Evolutionary conservation across 169 alveolate genomes (phyloP).

Genomic region (Plasmodium vinckei): DNA sequence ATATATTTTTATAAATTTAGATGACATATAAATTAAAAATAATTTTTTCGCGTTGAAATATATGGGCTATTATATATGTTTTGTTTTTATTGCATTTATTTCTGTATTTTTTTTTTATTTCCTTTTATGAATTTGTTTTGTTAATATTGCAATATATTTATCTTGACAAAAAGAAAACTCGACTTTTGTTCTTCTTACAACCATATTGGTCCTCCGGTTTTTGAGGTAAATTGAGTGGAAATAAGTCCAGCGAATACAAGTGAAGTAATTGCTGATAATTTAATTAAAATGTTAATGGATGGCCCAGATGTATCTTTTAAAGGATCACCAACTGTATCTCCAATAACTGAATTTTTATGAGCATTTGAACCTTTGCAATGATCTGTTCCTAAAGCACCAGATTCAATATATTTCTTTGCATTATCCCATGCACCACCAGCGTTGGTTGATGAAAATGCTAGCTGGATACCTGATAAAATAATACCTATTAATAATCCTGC

Average conservation of each 20-base stretch:
- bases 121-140: too few relatives aligned
- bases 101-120: too few relatives aligned
- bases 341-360: constrained; percentile 91
- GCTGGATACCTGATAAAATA: constrained; percentile 90
- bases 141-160: too few relatives aligned
- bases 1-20: too few relatives aligned
- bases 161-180: too few relatives aligned
- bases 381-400: constrained; percentile 84
- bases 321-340: constrained; percentile 96
- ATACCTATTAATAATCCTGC: constrained; percentile 94
- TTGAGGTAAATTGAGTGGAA: constrained; percentile 76
- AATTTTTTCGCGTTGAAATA: too few relatives aligned
- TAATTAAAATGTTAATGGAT: constrained; percentile 88
- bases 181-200: constrained; percentile 9
- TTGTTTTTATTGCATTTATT: too few relatives aligned
- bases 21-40: too few relatives aligned
- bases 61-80: too few relatives aligned
- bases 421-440: constrained; percentile 95
- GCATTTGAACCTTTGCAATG: constrained; percentile 83
- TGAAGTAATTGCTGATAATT: constrained; percentile 89
- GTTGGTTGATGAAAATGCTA: constrained; percentile 90
- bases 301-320: constrained; percentile 96
- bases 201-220: constrained; percentile 86
- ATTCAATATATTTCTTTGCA: constrained; percentile 90
- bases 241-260: constrained; percentile 89